These are phyloP conservation scores for Epichloe gansuensis DNA, from an alignment of 2,329 filamentous ascomycete genomes.

Conservation along the genomic window DNA sequence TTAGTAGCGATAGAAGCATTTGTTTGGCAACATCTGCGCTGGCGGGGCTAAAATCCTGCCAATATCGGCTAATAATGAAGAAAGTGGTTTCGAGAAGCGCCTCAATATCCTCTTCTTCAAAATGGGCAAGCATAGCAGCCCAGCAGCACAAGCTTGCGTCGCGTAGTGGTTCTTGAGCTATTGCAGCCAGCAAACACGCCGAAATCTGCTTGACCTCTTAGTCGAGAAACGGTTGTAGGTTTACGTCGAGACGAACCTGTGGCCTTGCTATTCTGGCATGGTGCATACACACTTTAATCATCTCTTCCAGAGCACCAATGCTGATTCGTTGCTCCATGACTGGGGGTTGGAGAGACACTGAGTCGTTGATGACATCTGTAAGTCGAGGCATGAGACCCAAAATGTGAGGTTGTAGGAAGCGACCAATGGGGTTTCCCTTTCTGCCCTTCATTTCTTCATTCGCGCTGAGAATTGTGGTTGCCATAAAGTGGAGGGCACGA, in stretches of 20 bases:
- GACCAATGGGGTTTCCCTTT: constrained; percentile 46
- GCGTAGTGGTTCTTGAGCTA: constrained; percentile 62
- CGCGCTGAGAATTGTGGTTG: constrained; percentile 25
- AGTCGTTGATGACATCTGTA: constrained; percentile 65
- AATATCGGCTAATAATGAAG: constrained; percentile 73
- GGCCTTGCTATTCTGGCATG: constrained; percentile 71
- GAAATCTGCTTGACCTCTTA: constrained; percentile 48
- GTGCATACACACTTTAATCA: constrained; percentile 63
- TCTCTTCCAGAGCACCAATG: constrained; percentile 73
- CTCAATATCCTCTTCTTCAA: constrained; percentile 69
- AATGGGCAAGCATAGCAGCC: constrained; percentile 60
- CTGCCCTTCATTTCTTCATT: constrained; percentile 32
- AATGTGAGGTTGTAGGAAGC: constrained; percentile 72
- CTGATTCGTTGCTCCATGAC: constrained; percentile 60
- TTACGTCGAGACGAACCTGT: constrained; percentile 45
- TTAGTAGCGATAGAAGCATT: constrained; percentile 52
- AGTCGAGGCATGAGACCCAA: constrained; percentile 78
- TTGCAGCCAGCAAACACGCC: constrained; percentile 78
- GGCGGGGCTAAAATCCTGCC: constrained; percentile 50
- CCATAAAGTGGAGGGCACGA: constrained; percentile 34
- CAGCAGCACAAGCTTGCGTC: constrained; percentile 73
- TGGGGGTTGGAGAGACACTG: constrained; percentile 37
- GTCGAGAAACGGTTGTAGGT: not conserved
- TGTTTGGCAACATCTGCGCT: constrained; percentile 47
- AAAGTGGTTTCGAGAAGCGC: constrained; percentile 79